A percentile compares a stretch with the other conserved stretches of the same genome.
These are phyloP conservation scores for Arabidopsis suecica DNA, from an alignment of 345 rosid species.

Conservation along the genomic window DNA sequence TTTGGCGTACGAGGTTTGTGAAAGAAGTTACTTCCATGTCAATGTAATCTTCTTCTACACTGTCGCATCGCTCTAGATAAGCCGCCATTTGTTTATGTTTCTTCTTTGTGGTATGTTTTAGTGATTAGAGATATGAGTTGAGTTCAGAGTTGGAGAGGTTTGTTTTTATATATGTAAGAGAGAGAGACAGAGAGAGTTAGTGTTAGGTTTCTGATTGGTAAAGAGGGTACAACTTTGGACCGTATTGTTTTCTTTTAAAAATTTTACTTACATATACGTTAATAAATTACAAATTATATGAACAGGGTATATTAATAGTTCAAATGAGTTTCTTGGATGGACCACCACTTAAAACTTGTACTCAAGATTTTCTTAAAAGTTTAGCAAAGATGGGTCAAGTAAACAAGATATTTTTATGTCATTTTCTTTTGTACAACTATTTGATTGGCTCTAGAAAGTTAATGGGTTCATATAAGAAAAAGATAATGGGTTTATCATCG, in stretches of 20 bases:
- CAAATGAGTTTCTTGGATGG: slow-evolving; percentile 26
- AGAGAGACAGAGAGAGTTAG: slow-evolving; percentile 26
- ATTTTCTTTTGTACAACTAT: slow-evolving; percentile 1
- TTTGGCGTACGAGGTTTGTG: slow-evolving; percentile 53
- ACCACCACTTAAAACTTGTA: slow-evolving; percentile 31
- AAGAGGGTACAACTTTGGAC: slow-evolving; percentile 43
- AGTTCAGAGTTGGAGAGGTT: slow-evolving; percentile 18
- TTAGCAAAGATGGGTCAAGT: slow-evolving; percentile 14
- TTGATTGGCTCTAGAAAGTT: slow-evolving; percentile 34
- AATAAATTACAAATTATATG: background rate
- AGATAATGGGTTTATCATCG: background rate
- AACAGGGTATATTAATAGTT: slow-evolving; percentile 1
- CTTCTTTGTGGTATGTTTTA: slow-evolving; percentile 23
- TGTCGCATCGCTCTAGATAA: slow-evolving; percentile 51
- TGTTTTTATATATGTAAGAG: slow-evolving; percentile 33
- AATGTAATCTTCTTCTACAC: slow-evolving; percentile 80
- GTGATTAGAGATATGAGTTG: slow-evolving; percentile 28
- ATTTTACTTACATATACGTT: background rate
- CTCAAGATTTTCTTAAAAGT: background rate
- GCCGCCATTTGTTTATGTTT: slow-evolving; percentile 52
- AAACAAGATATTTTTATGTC: slow-evolving; percentile 1
- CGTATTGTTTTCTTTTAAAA: background rate
- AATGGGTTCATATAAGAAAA: background rate
- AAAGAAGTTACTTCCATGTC: slow-evolving; percentile 83
- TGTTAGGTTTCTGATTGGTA: slow-evolving; percentile 43